A percentile compares a stretch with the other conserved stretches of the same genome.
Conservation (phyloP, 495 filamentous ascomycete species). For the Durotheca rogersii region DNA sequence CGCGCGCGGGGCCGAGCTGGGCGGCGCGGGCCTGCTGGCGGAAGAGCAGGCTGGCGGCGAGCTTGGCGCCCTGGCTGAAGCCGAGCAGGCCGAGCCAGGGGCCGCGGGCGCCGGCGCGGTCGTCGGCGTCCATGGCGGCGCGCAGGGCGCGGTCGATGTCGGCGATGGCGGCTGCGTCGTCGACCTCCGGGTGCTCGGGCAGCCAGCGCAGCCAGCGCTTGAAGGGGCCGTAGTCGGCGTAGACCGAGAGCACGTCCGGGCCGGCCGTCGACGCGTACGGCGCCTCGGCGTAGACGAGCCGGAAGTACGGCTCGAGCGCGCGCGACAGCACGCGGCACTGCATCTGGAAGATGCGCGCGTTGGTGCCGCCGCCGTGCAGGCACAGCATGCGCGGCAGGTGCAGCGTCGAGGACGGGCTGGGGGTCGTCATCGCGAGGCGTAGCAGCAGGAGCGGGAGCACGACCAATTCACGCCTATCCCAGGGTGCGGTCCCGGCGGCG, state of each 20-base stretch:
- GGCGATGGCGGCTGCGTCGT: constrained; percentile 30
- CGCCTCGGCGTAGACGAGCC: constrained; percentile 60
- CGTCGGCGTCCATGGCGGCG: constrained; percentile 42
- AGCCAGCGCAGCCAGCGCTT: constrained; percentile 58
- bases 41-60: constrained; percentile 51
- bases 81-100: constrained; percentile 60
- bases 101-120: constrained; percentile 44
- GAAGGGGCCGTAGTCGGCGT: constrained; percentile 57
- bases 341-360: constrained; percentile 57
- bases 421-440: constrained; percentile 15
- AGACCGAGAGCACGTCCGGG: constrained; percentile 55
- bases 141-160: constrained; percentile 39
- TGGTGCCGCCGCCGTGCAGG: constrained; percentile 67
- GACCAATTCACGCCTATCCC: no score
- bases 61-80: constrained; percentile 61
- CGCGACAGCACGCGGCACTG: constrained; percentile 57
- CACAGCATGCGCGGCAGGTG: constrained; percentile 63
- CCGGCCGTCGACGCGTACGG: constrained; percentile 54
- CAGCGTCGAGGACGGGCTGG: constrained; percentile 26
- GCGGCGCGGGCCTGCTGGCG: constrained; percentile 32
- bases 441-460: no score
- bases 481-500: no score
- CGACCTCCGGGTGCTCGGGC: constrained; percentile 48
- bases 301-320: constrained; percentile 52
- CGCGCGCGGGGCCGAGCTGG: constrained; percentile 3